These are phyloP conservation scores for Quercus alba DNA, from an alignment of 306 rosid species.

Conservation along the genomic window DNA sequence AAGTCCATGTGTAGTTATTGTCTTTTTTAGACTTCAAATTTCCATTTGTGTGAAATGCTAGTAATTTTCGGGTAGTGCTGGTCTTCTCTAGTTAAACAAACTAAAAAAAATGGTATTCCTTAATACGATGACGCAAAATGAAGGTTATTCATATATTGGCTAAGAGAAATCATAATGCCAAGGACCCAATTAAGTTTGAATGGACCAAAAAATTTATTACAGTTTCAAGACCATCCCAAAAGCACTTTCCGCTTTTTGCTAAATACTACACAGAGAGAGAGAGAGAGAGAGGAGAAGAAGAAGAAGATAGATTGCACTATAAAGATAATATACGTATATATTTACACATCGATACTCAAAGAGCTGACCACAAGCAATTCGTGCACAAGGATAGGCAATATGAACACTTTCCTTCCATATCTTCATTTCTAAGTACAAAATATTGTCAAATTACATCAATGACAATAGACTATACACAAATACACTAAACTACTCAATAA, in stretches of 20 bases:
- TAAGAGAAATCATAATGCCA: background rate
- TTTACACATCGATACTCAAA: background rate
- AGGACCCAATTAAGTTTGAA: no score
- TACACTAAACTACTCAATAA: constrained; percentile 40
- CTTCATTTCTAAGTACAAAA: constrained; percentile 24
- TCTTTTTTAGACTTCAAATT: background rate
- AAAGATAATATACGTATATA: background rate
- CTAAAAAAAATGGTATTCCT: background rate
- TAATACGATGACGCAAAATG: background rate
- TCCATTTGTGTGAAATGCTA: background rate
- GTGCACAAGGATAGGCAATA: constrained; percentile 18
- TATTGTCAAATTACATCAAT: constrained; percentile 22
- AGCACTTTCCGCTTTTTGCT: background rate
- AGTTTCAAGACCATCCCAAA: background rate
- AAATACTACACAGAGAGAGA: no score
- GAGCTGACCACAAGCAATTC: background rate
- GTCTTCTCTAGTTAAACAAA: background rate
- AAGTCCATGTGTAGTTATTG: constrained; percentile 12
- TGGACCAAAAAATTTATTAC: no score
- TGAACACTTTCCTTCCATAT: constrained; percentile 39
- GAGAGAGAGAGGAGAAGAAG: background rate
- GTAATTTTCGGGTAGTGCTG: background rate
- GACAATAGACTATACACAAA: constrained; percentile 44
- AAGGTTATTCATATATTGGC: background rate
- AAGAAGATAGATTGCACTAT: background rate